Conservation (phyloP, 495 filamentous ascomycete genomes). For the Copromyces sp. region DNA sequence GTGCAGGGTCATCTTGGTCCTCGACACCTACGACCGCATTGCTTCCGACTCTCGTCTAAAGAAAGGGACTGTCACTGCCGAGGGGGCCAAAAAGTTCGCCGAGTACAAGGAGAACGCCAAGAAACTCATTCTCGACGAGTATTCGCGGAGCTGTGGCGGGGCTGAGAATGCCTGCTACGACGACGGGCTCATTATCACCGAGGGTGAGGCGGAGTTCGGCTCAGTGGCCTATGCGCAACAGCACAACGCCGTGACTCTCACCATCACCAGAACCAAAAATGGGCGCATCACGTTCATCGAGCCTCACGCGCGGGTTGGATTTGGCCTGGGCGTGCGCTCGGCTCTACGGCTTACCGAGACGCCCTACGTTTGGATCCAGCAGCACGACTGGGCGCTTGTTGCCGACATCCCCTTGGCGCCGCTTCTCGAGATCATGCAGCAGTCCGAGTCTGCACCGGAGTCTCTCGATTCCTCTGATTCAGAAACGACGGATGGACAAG, state of each 20-base stretch:
- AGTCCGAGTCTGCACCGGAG: slow-evolving; percentile 7
- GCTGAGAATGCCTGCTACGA: neutral
- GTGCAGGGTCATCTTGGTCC: slow-evolving; percentile 32
- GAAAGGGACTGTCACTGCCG: slow-evolving; percentile 34
- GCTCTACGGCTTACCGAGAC: slow-evolving; percentile 30
- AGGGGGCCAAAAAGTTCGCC: slow-evolving; percentile 24
- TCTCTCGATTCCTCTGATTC: neutral
- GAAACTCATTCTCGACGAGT: slow-evolving; percentile 25
- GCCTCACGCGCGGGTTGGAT: slow-evolving; percentile 32
- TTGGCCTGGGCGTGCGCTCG: slow-evolving; percentile 35
- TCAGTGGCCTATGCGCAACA: slow-evolving; percentile 19
- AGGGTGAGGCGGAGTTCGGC: slow-evolving; percentile 32
- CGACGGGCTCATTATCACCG: slow-evolving; percentile 2
- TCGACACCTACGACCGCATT: slow-evolving; percentile 37
- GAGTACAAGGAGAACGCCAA: slow-evolving; percentile 34
- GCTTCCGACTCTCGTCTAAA: slow-evolving; percentile 28
- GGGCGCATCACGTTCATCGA: slow-evolving; percentile 31
- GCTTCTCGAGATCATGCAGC: slow-evolving; percentile 31
- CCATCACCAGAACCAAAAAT: slow-evolving; percentile 23
- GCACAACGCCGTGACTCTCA: slow-evolving; percentile 26
- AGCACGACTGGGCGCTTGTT: slow-evolving; percentile 38
- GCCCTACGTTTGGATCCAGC: slow-evolving; percentile 40
- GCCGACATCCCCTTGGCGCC: slow-evolving; percentile 27
- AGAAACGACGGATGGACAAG: neutral
- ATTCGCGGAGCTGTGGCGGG: neutral